Evolutionary conservation across 495 filamentous ascomycete genomes (phyloP), one percentile per base, ranked within the genome.

Genomic region (Aspergillus panamensis): DNA sequence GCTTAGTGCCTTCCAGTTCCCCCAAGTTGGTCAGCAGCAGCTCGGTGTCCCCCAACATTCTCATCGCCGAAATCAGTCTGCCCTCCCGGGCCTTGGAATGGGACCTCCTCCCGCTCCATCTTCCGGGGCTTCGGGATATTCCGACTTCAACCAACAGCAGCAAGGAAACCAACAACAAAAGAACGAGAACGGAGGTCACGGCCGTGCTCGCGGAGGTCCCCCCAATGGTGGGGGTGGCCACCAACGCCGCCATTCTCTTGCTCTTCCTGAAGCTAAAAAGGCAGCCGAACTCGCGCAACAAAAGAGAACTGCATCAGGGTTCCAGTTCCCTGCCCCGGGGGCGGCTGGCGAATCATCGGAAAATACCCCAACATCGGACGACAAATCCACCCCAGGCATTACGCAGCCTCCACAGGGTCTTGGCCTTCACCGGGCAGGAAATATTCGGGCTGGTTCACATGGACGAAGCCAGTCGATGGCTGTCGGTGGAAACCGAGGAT

Each of bases 41-140:
- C 78, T 85, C 9, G 80, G 80, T 33, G 80, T 86, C 9, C 83
- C 69, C 83, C 90, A 67, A 78, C 65, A 88, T 58, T 87, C 92
- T 64, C 94, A 98, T 78, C 91, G 94, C 69, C 92, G 94, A 73
- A 97, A 97, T 79, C 93, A 96, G 72, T 97, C 94, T 67, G 95
- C 94, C 65, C 82, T 97, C 61, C 92, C 94, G 20, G 93, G 92
- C 57, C 90, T 98, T 81, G 84, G 85, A 45, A 87, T 95, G 87
- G 94, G 95, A 40, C 95, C 95, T 42, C 76, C 76, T 19, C 93
- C 94, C 29, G 94, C 95, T 58, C 95, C 95, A 20, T 98, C 94
- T n/a, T 91, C 92, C 30, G 94, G 94, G 29, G 86, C 93, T 35
- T 91, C 94, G 31, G 92, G 94, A 16, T 96, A 94, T 77, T 85